Evolutionary conservation across 2,329 filamentous ascomycete genomes (phyloP).

Genomic region (Arthroderma sp.): DNA sequence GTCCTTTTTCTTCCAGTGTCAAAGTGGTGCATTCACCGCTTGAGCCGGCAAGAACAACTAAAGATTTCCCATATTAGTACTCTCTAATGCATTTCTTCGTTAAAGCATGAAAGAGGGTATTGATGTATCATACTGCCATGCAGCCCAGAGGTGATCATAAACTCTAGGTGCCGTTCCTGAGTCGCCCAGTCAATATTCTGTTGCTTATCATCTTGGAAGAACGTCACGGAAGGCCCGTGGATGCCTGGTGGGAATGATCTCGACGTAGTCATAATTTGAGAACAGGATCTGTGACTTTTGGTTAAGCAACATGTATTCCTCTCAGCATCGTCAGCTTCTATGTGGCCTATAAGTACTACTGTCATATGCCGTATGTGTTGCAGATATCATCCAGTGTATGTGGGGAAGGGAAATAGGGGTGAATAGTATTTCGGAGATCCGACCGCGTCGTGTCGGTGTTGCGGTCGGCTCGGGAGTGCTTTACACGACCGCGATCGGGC

Average conservation of each 20-base stretch:
- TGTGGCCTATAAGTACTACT: too few relatives aligned
- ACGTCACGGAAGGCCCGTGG: slow-evolving; percentile 45
- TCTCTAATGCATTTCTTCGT: not conserved
- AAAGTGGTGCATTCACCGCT: slow-evolving; percentile 35
- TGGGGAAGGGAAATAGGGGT: too few relatives aligned
- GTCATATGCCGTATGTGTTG: too few relatives aligned
- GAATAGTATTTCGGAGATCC: too few relatives aligned
- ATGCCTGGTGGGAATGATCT: slow-evolving; percentile 36
- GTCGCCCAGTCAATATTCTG: slow-evolving; percentile 46
- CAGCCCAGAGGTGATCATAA: slow-evolving; percentile 40
- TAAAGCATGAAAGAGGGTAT: slow-evolving; percentile 12
- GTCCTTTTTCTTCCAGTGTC: slow-evolving; percentile 25
- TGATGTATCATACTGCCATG: slow-evolving; percentile 33
- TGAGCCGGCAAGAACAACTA: slow-evolving; percentile 30
- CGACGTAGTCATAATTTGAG: not conserved
- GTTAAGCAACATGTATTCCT: too few relatives aligned
- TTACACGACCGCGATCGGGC: too few relatives aligned
- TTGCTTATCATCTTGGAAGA: slow-evolving; percentile 34
- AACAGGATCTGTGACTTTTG: too few relatives aligned
- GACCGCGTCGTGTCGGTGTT: too few relatives aligned
- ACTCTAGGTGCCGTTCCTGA: slow-evolving; percentile 41
- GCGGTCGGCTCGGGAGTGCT: too few relatives aligned
- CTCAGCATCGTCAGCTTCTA: too few relatives aligned
- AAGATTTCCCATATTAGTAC: not conserved
- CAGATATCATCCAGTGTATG: too few relatives aligned